Evolutionary conservation across 352 stramenopile genomes (phyloP), one percentile per base, ranked within the genome.

Genomic region (Globisporangium cylindrosporum): DNA sequence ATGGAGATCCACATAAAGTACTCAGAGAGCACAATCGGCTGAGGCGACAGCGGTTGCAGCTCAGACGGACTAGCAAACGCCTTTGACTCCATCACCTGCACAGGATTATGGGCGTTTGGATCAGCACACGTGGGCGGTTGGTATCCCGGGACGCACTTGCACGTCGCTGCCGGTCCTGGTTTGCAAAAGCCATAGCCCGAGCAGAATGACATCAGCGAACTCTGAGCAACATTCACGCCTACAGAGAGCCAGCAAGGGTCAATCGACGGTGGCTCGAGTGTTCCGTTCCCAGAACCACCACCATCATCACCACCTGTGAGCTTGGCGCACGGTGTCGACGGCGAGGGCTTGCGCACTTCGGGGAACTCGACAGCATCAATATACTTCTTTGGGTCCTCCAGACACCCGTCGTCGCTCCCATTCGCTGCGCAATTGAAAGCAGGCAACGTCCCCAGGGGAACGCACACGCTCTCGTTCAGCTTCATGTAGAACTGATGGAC

Each of bases 381-480:
- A 27, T 73, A 75, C 22, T 22, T 14, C n/a, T 65, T 41, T 22
- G 68, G 63, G 41, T 71, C 68, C 7, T 6, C 46, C 36, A 73
- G 12, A 41, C 68, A 73, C 15, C 68, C 68, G 38, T 46, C 34
- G 25, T 73, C 68, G 43, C 68, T 67, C 56, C 63, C 64, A 51
- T 73, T 66, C 12, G 27, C n/a, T 14, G 61, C 68, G 41, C 68
- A 73, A 41, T 73, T 73, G 68, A 53, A 73, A n/a, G 57, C 12
- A 6, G 68, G 68, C 8, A 71, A 14, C 1, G 25, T 9, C 10
- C 64, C 68, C n/a, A 73, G 41, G 4, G 43, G 20, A 15, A 46
- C 59, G 15, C 68, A 73, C n/a, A 67, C 29, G 18, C 41, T 41
- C 22, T 18, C 57, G 14, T 58, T 59, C 24, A 71, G 27, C n/a